Base-by-base conservation (phyloP, 78 protist genomes). In the Diacronema lutheri region DNA sequence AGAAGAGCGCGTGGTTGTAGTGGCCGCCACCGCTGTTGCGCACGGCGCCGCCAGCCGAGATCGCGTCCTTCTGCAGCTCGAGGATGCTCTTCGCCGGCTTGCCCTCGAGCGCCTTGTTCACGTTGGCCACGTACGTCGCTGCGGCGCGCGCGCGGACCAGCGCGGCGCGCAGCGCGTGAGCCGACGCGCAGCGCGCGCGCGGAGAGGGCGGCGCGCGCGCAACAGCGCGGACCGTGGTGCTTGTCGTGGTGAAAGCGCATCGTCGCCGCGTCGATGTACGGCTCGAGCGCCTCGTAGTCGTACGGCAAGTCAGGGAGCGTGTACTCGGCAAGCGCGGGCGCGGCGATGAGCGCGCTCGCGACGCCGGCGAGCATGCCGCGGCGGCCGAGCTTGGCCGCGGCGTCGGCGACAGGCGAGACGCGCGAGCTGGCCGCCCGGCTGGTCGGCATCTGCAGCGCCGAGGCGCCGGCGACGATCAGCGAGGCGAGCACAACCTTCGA, bases 21-120 rank as follows among this genome's bases (percentile, higher is more conserved):
- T 46, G 72, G 61, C 86, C 86, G 23, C 86, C 86, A 58, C 86
- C 86, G 20, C 50, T 68, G 65, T 81, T 81, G 86, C 80, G 80
- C 57, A 73, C 16, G 26, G 80, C 80, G 1, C 60, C 31, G 6
- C 80, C 80, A 9, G 40, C 80, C 58, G 38, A 46, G 16, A 81
- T 13, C 76, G 65, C 72, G 86, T 81, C 76, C 41, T 81, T 81
- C 62, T 81, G 65, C 61, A 37, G 72, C 40, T 76, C 86, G 33
- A 76, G 76, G 74, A 76, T 66, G 20, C 50, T 68, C 44, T 81
- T 81, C 76, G n/a, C 58, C 1, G 50, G 58, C 79, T 71, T 71
- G 58, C 79, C 79, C 46, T 57, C 79, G 58, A 71, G 41, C 29
- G 79, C 79, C 57, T 71, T 81, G 86, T 81, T 81, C 44, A 81